Conservation (phyloP, 1,139 yeast genomes). For the Yamadazyma diddensiae region DNA sequence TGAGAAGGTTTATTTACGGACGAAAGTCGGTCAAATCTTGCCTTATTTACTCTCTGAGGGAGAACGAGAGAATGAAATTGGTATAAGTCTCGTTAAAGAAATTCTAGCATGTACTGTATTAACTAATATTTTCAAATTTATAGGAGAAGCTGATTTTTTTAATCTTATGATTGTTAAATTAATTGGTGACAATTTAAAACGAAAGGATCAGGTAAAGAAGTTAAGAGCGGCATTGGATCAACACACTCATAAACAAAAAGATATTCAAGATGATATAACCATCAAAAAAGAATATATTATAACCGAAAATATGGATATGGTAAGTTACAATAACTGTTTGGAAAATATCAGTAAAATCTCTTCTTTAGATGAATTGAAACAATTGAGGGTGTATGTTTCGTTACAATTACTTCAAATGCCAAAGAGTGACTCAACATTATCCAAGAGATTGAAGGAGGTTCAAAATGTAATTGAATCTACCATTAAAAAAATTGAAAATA, state of each 20-base stretch:
- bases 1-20: conserved; percentile 52
- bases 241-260: conserved; percentile 40
- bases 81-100: conserved; percentile 55
- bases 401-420: conserved; percentile 16
- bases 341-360: conserved; percentile 20
- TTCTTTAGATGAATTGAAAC: conserved; percentile 22
- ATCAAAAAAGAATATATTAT: conserved; percentile 13
- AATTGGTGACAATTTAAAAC: conserved; percentile 67
- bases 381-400: conserved; percentile 19
- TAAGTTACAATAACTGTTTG: conserved; percentile 42
- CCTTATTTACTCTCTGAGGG: conserved; percentile 47
- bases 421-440: conserved; percentile 5
- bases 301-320: conserved; percentile 26
- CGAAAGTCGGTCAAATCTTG: conserved; percentile 40
- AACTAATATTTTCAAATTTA: conserved; percentile 50
- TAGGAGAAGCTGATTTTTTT: conserved; percentile 76
- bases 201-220: conserved; percentile 71
- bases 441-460: conserved; percentile 13
- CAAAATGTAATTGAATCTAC: conserved; percentile 12
- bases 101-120: conserved; percentile 51
- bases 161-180: conserved; percentile 60
- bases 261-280: conserved; percentile 4
- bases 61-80: conserved; percentile 53
- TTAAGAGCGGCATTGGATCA: conserved; percentile 68
- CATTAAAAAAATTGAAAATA: conserved; percentile 10